These are phyloP conservation scores for Fraxinus anomala DNA, from an alignment of 257 asterid genomes.

Conservation along the genomic window DNA sequence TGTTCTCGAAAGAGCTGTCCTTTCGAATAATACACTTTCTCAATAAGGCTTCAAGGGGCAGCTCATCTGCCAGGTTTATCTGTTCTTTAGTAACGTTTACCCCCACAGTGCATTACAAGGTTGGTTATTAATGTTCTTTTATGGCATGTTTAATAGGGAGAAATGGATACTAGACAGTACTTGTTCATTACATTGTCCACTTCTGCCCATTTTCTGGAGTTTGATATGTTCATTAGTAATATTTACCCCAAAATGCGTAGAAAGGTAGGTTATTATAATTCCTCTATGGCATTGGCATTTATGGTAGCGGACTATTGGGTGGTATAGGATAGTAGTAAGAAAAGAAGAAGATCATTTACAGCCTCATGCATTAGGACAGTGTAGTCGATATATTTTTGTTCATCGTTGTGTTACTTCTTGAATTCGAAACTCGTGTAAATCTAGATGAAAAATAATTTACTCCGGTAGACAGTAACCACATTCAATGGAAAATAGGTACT, in stretches of 20 bases:
- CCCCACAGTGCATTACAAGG: background rate
- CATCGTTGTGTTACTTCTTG: background rate
- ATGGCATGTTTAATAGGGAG: background rate
- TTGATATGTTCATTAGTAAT: background rate
- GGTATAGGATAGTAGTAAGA: background rate
- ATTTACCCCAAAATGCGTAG: too few species aligned
- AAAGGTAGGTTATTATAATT: too few species aligned
- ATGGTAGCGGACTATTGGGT: too few species aligned
- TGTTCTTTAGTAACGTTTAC: conserved; percentile 3
- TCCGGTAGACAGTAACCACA: background rate
- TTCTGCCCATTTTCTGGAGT: background rate
- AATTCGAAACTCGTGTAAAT: background rate
- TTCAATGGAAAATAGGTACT: background rate
- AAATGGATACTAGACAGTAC: background rate
- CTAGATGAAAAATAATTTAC: background rate
- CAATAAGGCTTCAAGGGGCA: conserved; percentile 36
- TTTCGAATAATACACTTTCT: conserved; percentile 25
- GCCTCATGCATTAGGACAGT: background rate
- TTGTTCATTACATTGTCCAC: background rate
- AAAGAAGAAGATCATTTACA: background rate
- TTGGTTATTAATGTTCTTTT: conserved; percentile 23
- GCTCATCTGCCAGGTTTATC: conserved; percentile 32
- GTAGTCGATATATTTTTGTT: background rate
- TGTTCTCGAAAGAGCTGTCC: conserved; percentile 21
- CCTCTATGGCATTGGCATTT: background rate